Evolutionary conservation across 495 filamentous ascomycete genomes (phyloP).

Genomic region (Lichenothelia convexa): DNA sequence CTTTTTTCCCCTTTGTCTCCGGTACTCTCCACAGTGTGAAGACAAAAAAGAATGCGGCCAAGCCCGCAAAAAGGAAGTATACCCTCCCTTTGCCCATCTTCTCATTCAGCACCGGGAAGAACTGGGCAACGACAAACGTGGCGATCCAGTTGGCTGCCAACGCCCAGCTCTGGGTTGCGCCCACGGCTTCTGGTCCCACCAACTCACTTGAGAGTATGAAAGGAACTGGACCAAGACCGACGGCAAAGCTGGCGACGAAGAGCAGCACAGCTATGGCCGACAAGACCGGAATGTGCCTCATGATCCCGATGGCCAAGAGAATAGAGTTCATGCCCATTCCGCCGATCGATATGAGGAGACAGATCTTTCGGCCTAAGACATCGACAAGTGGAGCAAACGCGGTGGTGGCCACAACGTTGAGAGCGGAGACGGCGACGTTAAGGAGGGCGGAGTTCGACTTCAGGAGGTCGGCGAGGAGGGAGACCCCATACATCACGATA

Average conservation of each 20-base stretch:
- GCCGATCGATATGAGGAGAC: slow-evolving; percentile 57
- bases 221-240: slow-evolving; percentile 84
- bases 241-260: slow-evolving; percentile 75
- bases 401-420: slow-evolving; percentile 73
- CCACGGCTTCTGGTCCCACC: slow-evolving; percentile 74
- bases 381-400: slow-evolving; percentile 69
- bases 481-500: slow-evolving; percentile 95
- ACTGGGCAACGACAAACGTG: slow-evolving; percentile 81
- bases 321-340: slow-evolving; percentile 67
- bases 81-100: slow-evolving; percentile 59
- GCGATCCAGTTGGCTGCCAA: slow-evolving; percentile 77
- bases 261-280: slow-evolving; percentile 64
- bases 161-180: slow-evolving; percentile 69
- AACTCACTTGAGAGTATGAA: slow-evolving; percentile 86
- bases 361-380: slow-evolving; percentile 66
- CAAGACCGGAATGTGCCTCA: slow-evolving; percentile 43
- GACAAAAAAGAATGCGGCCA: slow-evolving; percentile 43
- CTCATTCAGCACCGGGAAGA: slow-evolving; percentile 74
- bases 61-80: slow-evolving; percentile 68
- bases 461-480: slow-evolving; percentile 57
- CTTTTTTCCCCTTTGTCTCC: slow-evolving; percentile 67
- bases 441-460: slow-evolving; percentile 59
- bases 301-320: slow-evolving; percentile 58
- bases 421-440: slow-evolving; percentile 64
- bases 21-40: slow-evolving; percentile 59